phyloP scores from a whole-genome alignment of 169 alveolate genomes.

The Cryptosporidium ubiquitum region DNA sequence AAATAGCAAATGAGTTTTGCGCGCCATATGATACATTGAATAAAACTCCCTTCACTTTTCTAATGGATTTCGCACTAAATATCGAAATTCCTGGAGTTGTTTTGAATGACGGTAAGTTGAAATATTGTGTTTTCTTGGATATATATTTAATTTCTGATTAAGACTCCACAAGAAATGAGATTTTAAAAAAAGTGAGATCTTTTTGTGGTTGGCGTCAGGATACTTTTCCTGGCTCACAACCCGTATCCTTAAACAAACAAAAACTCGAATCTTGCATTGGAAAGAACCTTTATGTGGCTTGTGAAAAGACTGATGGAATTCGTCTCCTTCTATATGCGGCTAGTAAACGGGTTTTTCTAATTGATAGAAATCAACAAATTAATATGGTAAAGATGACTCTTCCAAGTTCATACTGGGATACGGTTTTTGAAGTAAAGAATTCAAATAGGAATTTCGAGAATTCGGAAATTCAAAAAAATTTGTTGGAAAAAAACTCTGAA shows the following conservation, averaged over 20 bases:
- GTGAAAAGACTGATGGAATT: slow-evolving; percentile 92
- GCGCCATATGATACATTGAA: not conserved
- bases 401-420: slow-evolving; percentile 77
- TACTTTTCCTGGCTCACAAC: slow-evolving; percentile 90
- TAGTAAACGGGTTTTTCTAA: slow-evolving; percentile 84
- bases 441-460: not conserved
- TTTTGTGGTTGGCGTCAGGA: slow-evolving; percentile 87
- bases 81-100: slow-evolving; percentile 57
- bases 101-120: slow-evolving; percentile 55
- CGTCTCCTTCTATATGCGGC: slow-evolving; percentile 88
- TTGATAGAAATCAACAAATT: slow-evolving; percentile 88
- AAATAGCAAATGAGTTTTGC: not conserved
- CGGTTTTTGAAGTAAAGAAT: slow-evolving; percentile 31
- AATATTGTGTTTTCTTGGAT: not conserved
- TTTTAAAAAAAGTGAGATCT: slow-evolving; percentile 75
- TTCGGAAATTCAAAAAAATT: not conserved
- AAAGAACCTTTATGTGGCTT: slow-evolving; percentile 85
- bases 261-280: slow-evolving; percentile 75
- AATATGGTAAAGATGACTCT: slow-evolving; percentile 83
- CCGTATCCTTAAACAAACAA: slow-evolving; percentile 85
- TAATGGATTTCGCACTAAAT: slow-evolving; percentile 52
- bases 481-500: slow-evolving; percentile 28
- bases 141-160: not conserved
- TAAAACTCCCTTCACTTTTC: not conserved
- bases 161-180: slow-evolving; percentile 19